Base-by-base conservation (phyloP, 2,329 filamentous ascomycete species). In the Amauroascus verrucosus region DNA sequence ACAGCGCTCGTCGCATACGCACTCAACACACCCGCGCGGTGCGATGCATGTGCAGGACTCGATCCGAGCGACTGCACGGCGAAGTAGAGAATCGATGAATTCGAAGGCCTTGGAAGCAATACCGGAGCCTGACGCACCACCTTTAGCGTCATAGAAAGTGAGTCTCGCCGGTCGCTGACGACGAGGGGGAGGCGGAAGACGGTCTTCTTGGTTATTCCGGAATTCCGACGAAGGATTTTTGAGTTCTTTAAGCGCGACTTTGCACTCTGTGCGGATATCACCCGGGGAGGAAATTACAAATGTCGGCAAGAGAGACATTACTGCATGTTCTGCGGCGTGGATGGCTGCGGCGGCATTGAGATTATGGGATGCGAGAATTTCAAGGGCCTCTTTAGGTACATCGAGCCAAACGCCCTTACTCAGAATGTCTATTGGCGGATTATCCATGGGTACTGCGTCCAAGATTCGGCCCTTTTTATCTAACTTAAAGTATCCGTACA, bases 401-500 rank as follows among this genome's bases (percentile, higher is more conserved):
- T 97, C 91, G 13, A 97, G 79, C 93, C 93, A 98, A 82, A 96
- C 87, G 37, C 90, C 93, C 66, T 93, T 94, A 62, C 82, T 86
- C 64, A 84, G 79, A 2, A 89, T 81, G 48, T 93, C 81, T 49
- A 97, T 88, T 0, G 93, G 89, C 2, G 91, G 90, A 60, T 95
- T 95, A 66, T 96, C 88, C 20, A 97, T 89, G 56, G 91, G 81
- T 0, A 97, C 85, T 1, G 91, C 91, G 66, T 98, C 93, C 13
- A 97, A 79, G 54, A 97, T 87, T 1, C 88, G 82, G 1, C 85
- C 81, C 60, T 82, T 84, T 64, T 84, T 85, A 69, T 97, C 90
- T n/a, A 96, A 75, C 66, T 97, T 97, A 78, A 96, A 97, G 73
- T 93, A 98, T 1, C 93, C 93, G 66, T 94, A 97, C 1, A 98